Evolutionary conservation across 1,139 yeast genomes (phyloP).

Genomic region (Sugiyamaella xylanicola): DNA sequence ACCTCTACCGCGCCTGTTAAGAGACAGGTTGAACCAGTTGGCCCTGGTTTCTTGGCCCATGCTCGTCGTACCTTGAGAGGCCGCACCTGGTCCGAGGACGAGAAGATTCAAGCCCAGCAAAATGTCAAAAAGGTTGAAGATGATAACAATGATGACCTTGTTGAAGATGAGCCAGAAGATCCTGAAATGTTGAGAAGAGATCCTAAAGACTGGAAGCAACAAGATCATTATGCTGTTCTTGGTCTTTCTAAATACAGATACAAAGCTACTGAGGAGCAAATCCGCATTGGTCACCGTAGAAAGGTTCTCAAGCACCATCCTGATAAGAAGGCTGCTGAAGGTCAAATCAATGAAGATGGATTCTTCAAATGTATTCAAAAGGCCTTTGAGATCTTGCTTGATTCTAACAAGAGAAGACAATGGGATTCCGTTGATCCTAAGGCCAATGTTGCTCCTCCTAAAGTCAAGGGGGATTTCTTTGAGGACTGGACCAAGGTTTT

Average conservation of each 20-base stretch:
- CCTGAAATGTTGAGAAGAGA: constrained; percentile 77
- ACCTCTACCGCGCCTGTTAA: constrained; percentile 65
- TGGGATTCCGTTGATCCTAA: constrained; percentile 91
- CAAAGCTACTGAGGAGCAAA: constrained; percentile 89
- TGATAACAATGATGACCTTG: constrained; percentile 69
- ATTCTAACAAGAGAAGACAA: constrained; percentile 84
- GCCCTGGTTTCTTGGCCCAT: constrained; percentile 92
- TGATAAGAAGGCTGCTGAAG: constrained; percentile 91
- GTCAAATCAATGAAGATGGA: constrained; percentile 91
- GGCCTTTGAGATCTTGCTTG: constrained; percentile 89
- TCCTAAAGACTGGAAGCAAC: constrained; percentile 97
- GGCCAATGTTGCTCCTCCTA: constrained; percentile 83
- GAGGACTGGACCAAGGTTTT: constrained; percentile 94
- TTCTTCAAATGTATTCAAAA: constrained; percentile 97
- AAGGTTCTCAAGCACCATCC: constrained; percentile 98
- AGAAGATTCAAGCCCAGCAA: constrained; percentile 88
- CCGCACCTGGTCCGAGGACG: constrained; percentile 98
- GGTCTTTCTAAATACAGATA: constrained; percentile 90
- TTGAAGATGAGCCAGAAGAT: constrained; percentile 76
- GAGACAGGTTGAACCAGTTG: constrained; percentile 95
- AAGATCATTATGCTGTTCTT: constrained; percentile 93
- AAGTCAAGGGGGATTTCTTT: constrained; percentile 69
- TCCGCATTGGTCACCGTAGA: constrained; percentile 95
- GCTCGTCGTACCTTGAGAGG: constrained; percentile 96
- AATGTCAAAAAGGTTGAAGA: constrained; percentile 76